A percentile compares a stretch with the other conserved stretches of the same genome.
Evolutionary conservation across 2,329 filamentous ascomycete genomes (phyloP).

Genomic region (Fusarium brevicatenulatum): DNA sequence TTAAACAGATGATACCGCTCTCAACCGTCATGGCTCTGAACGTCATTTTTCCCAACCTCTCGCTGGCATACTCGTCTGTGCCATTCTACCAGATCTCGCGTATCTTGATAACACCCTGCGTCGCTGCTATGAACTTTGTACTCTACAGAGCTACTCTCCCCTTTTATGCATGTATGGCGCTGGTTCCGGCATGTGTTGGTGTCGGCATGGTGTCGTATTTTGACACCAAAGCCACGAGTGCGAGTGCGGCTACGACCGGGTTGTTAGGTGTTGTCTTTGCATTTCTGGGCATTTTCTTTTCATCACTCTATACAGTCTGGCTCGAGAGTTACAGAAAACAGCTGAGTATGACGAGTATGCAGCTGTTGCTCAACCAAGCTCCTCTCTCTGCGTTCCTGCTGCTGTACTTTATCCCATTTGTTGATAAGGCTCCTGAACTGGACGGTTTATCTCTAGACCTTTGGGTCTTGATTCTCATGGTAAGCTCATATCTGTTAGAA

Average conservation of each 20-base stretch:
- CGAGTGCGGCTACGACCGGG: not conserved
- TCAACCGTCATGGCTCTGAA: not conserved
- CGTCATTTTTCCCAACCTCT: not conserved
- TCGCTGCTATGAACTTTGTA: not conserved
- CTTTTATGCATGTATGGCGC: not conserved
- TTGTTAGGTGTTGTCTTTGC: not conserved
- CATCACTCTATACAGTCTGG: not conserved
- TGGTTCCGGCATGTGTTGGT: not conserved
- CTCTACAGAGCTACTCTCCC: not conserved
- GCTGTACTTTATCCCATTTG: not conserved
- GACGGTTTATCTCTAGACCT: not conserved
- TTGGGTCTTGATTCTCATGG: not conserved
- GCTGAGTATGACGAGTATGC: not conserved
- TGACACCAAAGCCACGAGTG: not conserved
- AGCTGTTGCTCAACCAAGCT: not conserved
- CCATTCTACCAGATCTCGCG: not conserved
- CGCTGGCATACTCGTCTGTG: not conserved
- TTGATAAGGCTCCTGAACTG: not conserved
- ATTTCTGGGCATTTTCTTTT: not conserved
- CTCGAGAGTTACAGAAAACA: not conserved
- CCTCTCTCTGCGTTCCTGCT: not conserved
- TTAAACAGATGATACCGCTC: not conserved
- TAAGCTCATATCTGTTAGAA: rapidly evolving
- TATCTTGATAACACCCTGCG: not conserved
- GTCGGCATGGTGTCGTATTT: not conserved